Percentiles rank a stretch among this genome's conserved stretches.
These are phyloP conservation scores for Pseudogymnoascus sp. DNA, from an alignment of 2,329 filamentous ascomycete genomes.

Conservation along the genomic window DNA sequence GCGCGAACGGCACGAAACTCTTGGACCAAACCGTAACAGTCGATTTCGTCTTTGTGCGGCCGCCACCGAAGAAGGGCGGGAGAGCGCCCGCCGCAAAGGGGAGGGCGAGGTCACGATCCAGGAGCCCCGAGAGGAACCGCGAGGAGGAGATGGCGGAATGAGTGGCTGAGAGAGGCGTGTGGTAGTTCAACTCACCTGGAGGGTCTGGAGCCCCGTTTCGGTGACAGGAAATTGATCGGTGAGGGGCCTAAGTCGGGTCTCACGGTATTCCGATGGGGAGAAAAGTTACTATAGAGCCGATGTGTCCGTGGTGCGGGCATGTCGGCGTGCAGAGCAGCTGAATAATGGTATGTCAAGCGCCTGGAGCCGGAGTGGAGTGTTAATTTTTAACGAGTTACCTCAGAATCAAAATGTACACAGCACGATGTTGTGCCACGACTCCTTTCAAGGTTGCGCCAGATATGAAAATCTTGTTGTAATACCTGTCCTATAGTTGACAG, in stretches of 20 bases:
- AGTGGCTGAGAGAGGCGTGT: neutral
- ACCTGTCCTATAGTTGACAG: neutral
- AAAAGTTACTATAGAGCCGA: conserved; percentile 16
- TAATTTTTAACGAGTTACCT: neutral
- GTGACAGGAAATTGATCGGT: neutral
- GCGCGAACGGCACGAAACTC: conserved; percentile 66
- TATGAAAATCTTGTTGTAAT: conserved; percentile 2
- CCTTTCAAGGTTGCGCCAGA: neutral
- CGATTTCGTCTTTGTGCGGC: conserved; percentile 79
- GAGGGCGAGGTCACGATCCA: conserved; percentile 26
- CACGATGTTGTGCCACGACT: neutral
- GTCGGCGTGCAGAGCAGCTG: conserved; percentile 16
- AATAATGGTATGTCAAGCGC: neutral
- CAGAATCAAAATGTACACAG: conserved; percentile 8
- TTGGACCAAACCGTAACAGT: conserved; percentile 74
- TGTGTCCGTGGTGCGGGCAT: conserved; percentile 18
- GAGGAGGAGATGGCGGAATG: neutral
- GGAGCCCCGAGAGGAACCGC: conserved; percentile 25
- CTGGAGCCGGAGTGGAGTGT: neutral
- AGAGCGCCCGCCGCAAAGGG: conserved; percentile 24
- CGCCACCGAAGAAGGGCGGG: conserved; percentile 51
- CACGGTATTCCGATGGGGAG: neutral
- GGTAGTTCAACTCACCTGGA: neutral
- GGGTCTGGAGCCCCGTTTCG: neutral
- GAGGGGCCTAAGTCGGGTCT: neutral